Conservation (phyloP, 768 basidiomycete species). For the Fomitopsis pulvina region DNA sequence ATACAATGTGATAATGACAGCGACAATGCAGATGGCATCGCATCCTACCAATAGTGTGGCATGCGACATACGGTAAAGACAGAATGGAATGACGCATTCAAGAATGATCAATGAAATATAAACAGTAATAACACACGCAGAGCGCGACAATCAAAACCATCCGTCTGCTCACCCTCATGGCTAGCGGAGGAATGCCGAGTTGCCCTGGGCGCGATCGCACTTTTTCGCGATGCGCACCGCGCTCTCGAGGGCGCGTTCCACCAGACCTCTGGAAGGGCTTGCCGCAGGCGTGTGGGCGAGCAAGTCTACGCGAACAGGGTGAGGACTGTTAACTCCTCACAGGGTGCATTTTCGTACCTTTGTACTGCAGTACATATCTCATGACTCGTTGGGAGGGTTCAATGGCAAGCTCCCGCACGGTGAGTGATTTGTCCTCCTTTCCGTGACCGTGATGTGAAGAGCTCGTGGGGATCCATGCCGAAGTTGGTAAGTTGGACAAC, state of each 20-base stretch:
- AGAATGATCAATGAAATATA: no score
- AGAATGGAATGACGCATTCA: no score
- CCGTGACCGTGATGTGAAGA: neutral
- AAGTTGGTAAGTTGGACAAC: conserved; percentile 9
- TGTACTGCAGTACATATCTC: conserved; percentile 55
- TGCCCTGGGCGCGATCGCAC: conserved; percentile 56
- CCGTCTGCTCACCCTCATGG: neutral
- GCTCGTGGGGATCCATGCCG: conserved; percentile 1
- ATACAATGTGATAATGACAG: no score
- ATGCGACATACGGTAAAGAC: no score
- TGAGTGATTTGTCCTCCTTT: conserved; percentile 17
- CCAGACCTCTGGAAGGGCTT: conserved; percentile 43
- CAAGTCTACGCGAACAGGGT: conserved; percentile 35
- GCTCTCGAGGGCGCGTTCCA: conserved; percentile 52
- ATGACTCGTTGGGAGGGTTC: conserved; percentile 58
- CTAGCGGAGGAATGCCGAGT: conserved; percentile 36
- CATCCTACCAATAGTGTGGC: no score
- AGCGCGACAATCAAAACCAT: no score
- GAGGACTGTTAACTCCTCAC: neutral
- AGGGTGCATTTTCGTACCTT: conserved; percentile 30
- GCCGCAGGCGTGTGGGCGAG: conserved; percentile 40
- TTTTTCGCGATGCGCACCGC: conserved; percentile 52
- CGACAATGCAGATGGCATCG: no score
- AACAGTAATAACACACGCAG: no score
- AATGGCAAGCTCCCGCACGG: conserved; percentile 55